Evolutionary conservation across 2,329 filamentous ascomycete species (phyloP).

Genomic region (Penicillium paneum): DNA sequence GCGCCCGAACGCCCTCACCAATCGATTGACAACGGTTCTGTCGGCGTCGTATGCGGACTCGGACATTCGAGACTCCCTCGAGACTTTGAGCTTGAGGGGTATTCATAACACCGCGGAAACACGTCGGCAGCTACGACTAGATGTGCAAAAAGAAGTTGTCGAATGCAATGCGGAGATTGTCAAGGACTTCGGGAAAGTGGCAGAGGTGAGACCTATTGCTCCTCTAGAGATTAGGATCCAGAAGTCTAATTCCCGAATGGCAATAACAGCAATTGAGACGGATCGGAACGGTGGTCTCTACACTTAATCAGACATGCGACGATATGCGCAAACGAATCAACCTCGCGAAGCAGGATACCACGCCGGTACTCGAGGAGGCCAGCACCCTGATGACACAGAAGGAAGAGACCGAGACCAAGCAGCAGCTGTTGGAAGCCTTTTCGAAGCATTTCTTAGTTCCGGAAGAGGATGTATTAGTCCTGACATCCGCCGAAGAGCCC

Average conservation of each 20-base stretch:
- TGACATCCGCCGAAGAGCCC: constrained; percentile 76
- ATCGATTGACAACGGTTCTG: constrained; percentile 78
- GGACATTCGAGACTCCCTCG: constrained; percentile 82
- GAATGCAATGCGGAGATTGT: constrained; percentile 88
- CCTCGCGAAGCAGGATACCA: constrained; percentile 71
- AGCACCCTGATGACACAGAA: constrained; percentile 69
- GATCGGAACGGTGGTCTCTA: constrained; percentile 74
- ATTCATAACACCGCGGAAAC: constrained; percentile 73
- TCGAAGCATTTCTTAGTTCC: constrained; percentile 79
- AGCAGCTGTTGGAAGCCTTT: constrained; percentile 73
- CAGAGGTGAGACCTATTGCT: constrained; percentile 60
- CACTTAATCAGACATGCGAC: constrained; percentile 73
- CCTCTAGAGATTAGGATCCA: background rate
- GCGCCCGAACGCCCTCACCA: constrained; percentile 65
- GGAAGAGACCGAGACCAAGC: constrained; percentile 72
- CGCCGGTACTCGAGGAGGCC: constrained; percentile 73
- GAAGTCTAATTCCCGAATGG: constrained; percentile 21
- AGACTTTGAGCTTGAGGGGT: constrained; percentile 69
- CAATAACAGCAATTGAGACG: constrained; percentile 71
- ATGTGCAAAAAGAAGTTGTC: constrained; percentile 88
- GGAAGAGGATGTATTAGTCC: constrained; percentile 69
- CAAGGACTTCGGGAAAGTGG: constrained; percentile 81
- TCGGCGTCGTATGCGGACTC: constrained; percentile 90
- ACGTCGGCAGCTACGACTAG: constrained; percentile 72
- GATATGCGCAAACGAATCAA: constrained; percentile 76